phyloP scores from a whole-genome alignment of 805 yeast species.

The Wickerhamomyces tratensis region DNA sequence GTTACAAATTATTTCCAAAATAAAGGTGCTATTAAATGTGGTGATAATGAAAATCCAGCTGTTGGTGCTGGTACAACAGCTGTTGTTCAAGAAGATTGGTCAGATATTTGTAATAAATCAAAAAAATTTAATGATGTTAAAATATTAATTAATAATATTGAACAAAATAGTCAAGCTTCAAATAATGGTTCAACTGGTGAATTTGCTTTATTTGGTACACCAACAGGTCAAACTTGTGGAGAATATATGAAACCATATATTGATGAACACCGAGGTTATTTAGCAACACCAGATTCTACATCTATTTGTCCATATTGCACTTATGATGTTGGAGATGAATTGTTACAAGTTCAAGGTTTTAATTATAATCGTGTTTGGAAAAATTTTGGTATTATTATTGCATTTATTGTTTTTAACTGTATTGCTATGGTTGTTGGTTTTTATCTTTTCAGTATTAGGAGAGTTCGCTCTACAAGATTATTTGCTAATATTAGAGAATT shows the following conservation, averaged over 20 bases:
- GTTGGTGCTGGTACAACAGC: slow-evolving; percentile 38
- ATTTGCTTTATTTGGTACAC: slow-evolving; percentile 40
- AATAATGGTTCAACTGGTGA: slow-evolving; percentile 33
- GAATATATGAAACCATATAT: slow-evolving; percentile 39
- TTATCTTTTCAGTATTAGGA: slow-evolving; percentile 11
- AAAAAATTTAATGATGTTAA: slow-evolving; percentile 23
- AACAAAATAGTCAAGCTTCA: slow-evolving; percentile 35
- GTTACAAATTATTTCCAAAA: slow-evolving; percentile 52
- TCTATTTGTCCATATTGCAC: slow-evolving; percentile 40
- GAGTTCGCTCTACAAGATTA: background rate
- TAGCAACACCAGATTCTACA: slow-evolving; percentile 41
- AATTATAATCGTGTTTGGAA: slow-evolving; percentile 49
- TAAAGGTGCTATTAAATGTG: slow-evolving; percentile 57
- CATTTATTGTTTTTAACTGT: slow-evolving; percentile 43
- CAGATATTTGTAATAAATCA: slow-evolving; percentile 43
- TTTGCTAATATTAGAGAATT: too few species aligned
- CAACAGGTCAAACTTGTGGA: slow-evolving; percentile 55
- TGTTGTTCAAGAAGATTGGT: slow-evolving; percentile 40
- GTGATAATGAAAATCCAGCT: slow-evolving; percentile 29
- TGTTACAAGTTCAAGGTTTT: slow-evolving; percentile 32
- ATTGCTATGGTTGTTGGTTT: slow-evolving; percentile 25
- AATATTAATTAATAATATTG: slow-evolving; percentile 35
- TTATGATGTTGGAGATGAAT: slow-evolving; percentile 36
- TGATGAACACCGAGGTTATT: slow-evolving; percentile 40
- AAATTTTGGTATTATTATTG: slow-evolving; percentile 54